Evolutionary conservation across 352 stramenopile species (phyloP).

Genomic region (Peronospora farinosa): DNA sequence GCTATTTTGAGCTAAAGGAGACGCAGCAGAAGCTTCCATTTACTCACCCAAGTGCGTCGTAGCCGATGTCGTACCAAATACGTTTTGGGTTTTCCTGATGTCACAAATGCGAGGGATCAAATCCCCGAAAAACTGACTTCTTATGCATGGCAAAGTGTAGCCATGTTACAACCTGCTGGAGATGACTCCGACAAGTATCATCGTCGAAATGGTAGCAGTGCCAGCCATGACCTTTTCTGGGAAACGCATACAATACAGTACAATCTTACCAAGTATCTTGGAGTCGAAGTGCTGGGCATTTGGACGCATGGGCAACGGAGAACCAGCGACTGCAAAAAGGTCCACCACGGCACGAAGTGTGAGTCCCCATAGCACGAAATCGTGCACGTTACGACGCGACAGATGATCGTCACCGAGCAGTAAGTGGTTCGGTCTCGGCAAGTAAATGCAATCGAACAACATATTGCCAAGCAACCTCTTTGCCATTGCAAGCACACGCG

Average conservation of each 20-base stretch:
- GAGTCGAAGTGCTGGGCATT: conserved; percentile 58
- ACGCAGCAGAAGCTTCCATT: conserved; percentile 21
- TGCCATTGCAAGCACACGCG: conserved; percentile 26
- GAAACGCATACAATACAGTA: conserved; percentile 48
- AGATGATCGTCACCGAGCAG: conserved; percentile 36
- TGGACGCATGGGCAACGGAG: conserved; percentile 43
- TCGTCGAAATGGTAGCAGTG: conserved; percentile 34
- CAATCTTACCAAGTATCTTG: conserved; percentile 36
- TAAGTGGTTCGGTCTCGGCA: conserved; percentile 46
- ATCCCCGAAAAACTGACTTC: conserved; percentile 4
- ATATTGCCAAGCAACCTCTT: conserved; percentile 48
- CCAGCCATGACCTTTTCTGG: conserved; percentile 46
- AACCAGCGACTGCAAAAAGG: conserved; percentile 36
- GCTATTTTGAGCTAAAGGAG: background rate
- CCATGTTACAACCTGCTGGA: conserved; percentile 36
- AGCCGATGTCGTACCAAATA: background rate
- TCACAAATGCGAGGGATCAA: conserved; percentile 8
- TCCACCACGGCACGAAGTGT: conserved; percentile 65
- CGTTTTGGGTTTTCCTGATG: conserved; percentile 11
- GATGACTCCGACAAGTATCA: conserved; percentile 39
- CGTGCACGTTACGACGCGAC: conserved; percentile 36
- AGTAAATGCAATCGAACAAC: conserved; percentile 66
- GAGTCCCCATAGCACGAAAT: conserved; percentile 84
- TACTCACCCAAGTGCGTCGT: conserved; percentile 2
- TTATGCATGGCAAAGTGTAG: conserved; percentile 5